phyloP scores from a whole-genome alignment of 2,329 filamentous ascomycete genomes.

The Thelonectria olida region DNA sequence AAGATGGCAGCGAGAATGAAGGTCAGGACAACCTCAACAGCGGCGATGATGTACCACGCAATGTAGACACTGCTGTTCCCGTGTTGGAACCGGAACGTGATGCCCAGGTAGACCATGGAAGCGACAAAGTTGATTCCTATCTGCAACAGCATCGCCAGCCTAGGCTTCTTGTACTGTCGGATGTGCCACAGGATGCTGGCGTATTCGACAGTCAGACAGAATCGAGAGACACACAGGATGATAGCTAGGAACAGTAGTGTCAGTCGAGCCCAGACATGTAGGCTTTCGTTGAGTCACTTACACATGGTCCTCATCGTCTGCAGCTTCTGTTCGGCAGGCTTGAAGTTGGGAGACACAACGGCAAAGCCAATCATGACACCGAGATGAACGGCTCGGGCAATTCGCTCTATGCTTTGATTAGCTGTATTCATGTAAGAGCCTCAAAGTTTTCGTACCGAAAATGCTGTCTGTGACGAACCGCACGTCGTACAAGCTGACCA shows the following conservation, averaged over 20 bases:
- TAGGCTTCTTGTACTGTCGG: constrained; percentile 50
- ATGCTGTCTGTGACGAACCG: constrained; percentile 72
- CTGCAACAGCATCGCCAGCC: constrained; percentile 47
- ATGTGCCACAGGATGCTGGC: constrained; percentile 55
- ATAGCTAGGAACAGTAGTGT: constrained; percentile 41
- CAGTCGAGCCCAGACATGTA: too few relatives aligned
- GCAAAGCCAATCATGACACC: constrained; percentile 73
- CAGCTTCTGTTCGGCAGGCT: constrained; percentile 48
- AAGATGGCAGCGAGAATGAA: constrained; percentile 64
- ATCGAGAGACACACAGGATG: constrained; percentile 61
- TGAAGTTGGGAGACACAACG: constrained; percentile 62
- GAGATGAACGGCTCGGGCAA: constrained; percentile 67
- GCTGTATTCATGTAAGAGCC: background rate
- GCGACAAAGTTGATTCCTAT: constrained; percentile 47
- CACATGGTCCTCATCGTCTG: constrained; percentile 53
- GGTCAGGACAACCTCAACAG: constrained; percentile 60
- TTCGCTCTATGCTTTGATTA: constrained; percentile 51
- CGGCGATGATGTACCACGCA: constrained; percentile 63
- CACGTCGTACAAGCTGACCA: constrained; percentile 71
- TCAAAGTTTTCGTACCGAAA: constrained; percentile 51
- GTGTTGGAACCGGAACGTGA: constrained; percentile 50
- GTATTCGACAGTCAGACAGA: constrained; percentile 65
- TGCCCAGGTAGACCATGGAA: constrained; percentile 51
- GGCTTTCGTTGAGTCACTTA: constrained; percentile 35
- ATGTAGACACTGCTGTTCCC: constrained; percentile 48